These are phyloP conservation scores for Candida arabinofermentans DNA, from an alignment of 805 yeast species.

Conservation along the genomic window DNA sequence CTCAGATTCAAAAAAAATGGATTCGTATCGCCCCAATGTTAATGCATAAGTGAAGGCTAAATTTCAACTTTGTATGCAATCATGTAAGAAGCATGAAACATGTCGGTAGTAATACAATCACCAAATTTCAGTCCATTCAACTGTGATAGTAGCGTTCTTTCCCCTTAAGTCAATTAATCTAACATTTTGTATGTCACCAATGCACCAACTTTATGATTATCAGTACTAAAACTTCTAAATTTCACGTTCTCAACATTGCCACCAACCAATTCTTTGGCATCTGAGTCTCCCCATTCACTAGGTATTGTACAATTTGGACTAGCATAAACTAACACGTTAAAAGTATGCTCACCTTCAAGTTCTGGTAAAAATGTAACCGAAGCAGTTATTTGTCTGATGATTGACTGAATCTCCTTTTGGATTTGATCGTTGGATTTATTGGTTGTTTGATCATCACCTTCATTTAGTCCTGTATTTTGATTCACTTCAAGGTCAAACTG, in stretches of 20 bases:
- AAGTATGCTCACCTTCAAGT: conserved; percentile 60
- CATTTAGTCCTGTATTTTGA: conserved; percentile 9
- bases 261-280: conserved; percentile 45
- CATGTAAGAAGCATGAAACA: too few species aligned
- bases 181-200: conserved; percentile 54
- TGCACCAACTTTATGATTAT: conserved; percentile 67
- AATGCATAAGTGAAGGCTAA: too few species aligned
- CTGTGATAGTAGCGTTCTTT: too few species aligned
- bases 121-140: too few species aligned
- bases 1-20: too few species aligned
- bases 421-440: conserved; percentile 42
- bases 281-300: conserved; percentile 77
- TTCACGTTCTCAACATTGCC: conserved; percentile 63
- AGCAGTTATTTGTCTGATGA: conserved; percentile 85
- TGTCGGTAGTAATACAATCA: too few species aligned
- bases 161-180: too few species aligned
- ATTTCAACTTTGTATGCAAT: too few species aligned
- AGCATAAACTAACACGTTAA: conserved; percentile 81
- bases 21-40: too few species aligned
- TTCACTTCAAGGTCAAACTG: conserved; percentile 61
- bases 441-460: conserved; percentile 4
- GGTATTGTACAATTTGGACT: conserved; percentile 67
- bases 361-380: conserved; percentile 83
- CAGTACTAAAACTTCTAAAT: conserved; percentile 65
- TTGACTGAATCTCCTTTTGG: conserved; percentile 76